Evolutionary conservation across 106 monocot genomes (phyloP).

Genomic region (Ottelia alismoides): DNA sequence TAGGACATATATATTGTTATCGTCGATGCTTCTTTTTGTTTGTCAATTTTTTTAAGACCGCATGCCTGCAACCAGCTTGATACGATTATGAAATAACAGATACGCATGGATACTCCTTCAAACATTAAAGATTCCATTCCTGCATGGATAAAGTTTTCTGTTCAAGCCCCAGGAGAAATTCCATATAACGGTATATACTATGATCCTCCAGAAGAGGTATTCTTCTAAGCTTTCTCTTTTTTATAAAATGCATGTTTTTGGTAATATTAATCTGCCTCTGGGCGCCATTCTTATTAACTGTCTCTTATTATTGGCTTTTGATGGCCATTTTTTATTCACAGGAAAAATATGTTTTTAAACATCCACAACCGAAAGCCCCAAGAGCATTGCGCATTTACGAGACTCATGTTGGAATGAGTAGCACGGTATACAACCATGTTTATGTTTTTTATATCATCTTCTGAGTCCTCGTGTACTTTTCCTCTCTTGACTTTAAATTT

Average conservation of each 20-base stretch:
- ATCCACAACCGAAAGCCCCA: constrained; percentile 85
- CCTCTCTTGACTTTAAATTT: too few species aligned
- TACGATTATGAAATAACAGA: constrained; percentile 30
- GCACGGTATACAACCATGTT: constrained; percentile 72
- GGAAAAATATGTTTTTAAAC: constrained; percentile 81
- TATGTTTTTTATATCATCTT: too few species aligned
- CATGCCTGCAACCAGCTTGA: too few species aligned
- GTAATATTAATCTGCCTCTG: too few species aligned
- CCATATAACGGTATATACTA: constrained; percentile 98
- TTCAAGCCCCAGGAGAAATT: constrained; percentile 90
- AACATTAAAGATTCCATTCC: constrained; percentile 96
- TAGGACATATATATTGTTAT: too few species aligned
- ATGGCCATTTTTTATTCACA: constrained; percentile 15
- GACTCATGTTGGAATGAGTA: constrained; percentile 98
- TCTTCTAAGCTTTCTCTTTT: not conserved
- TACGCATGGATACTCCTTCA: constrained; percentile 94
- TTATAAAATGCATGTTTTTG: not conserved
- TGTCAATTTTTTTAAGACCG: too few species aligned
- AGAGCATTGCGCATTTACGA: constrained; percentile 93
- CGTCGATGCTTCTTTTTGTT: too few species aligned
- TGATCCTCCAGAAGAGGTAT: constrained; percentile 92
- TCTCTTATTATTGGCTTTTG: too few species aligned
- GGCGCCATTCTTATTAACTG: too few species aligned
- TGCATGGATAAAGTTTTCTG: constrained; percentile 98
- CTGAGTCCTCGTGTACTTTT: too few species aligned